Conservation (phyloP, 306 rosid genomes). For the Quercus engelmannii region DNA sequence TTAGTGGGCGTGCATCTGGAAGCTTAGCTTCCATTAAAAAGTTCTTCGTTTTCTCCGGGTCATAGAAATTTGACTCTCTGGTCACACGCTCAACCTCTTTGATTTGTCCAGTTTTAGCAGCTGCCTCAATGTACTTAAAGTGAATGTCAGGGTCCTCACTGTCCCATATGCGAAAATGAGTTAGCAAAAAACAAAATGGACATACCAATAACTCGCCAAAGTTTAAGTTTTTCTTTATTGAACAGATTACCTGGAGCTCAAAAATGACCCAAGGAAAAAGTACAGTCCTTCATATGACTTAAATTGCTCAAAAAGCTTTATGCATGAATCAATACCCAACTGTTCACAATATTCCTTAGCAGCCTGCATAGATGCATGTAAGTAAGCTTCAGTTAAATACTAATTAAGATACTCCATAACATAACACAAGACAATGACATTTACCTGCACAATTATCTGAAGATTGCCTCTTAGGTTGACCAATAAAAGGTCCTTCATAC, state of each 20-base stretch:
- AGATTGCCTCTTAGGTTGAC: constrained; percentile 98
- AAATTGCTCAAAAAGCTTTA: constrained; percentile 95
- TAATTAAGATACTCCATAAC: constrained; percentile 5
- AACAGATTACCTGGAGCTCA: constrained; percentile 84
- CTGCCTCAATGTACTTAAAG: constrained; percentile 98
- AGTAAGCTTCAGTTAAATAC: constrained; percentile 20
- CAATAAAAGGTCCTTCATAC: constrained; percentile 96
- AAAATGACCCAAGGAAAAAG: constrained; percentile 93
- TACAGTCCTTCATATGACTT: constrained; percentile 95
- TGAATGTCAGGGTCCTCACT: constrained; percentile 99
- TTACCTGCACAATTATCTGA: constrained; percentile 97
- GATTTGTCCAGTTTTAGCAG: constrained; percentile 98
- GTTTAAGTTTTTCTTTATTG: constrained; percentile 3
- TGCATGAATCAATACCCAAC: constrained; percentile 88
- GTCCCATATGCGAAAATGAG: constrained; percentile 30
- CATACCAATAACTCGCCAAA: not conserved
- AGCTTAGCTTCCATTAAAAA: constrained; percentile 97
- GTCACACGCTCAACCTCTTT: constrained; percentile 99
- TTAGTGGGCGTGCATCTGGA: constrained; percentile 96
- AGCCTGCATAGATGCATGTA: constrained; percentile 47
- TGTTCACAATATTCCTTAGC: constrained; percentile 99
- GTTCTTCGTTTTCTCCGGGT: constrained; percentile 93
- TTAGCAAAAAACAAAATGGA: not conserved
- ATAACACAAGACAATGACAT: not conserved
- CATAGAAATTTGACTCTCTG: constrained; percentile 96